Evolutionary conservation across 1,139 yeast species (phyloP), one percentile per base, ranked within the genome.

Genomic region (Saccharomyces hybrid): DNA sequence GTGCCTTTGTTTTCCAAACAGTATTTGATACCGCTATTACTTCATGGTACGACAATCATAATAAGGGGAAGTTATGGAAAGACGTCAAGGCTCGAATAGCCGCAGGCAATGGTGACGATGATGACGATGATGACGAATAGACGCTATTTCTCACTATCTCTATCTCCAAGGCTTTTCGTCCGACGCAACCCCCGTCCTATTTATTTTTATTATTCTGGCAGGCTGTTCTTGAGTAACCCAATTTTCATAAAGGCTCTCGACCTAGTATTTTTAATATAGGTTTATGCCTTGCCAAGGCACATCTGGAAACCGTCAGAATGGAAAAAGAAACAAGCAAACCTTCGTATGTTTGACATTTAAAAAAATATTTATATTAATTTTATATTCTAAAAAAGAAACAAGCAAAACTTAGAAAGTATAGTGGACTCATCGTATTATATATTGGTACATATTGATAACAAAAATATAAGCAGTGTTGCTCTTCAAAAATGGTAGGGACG

Each of bases 61-160:
- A 93, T 84, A 80, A 79, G 72, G 99, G 98, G 68, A 93, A 93
- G 79, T 89, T 90, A 78, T 93, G 99, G 99, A 84, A 87, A 72
- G 98, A 93, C 69, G 88, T 93, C 71, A 88, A 87, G 77, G 77
- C 77, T 62, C 80, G 78, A 65, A 80, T 82, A 56, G 86, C 75
- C 61, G 82, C 78, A 62, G 86, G 76, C 58, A 86, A 74, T 32
- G 86, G 77, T 19, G 81, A 81, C 42, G 86, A 81, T 55, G 84
- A 81, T 59, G 27, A 55, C 13, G 23, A 3, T 19, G 23, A 19
- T 19, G 23, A 19, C 23, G 19, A 19, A 19, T 19, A 19, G 19
- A 19, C 19, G 19, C 19, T 19, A 19, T 19, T 19, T 19, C 19
- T 19, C 19, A 19, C 19, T 19, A 19, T 19, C 19, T 19, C 23